These are phyloP conservation scores for Nemania serpens DNA, from an alignment of 2,329 filamentous ascomycete genomes.

Conservation along the genomic window DNA sequence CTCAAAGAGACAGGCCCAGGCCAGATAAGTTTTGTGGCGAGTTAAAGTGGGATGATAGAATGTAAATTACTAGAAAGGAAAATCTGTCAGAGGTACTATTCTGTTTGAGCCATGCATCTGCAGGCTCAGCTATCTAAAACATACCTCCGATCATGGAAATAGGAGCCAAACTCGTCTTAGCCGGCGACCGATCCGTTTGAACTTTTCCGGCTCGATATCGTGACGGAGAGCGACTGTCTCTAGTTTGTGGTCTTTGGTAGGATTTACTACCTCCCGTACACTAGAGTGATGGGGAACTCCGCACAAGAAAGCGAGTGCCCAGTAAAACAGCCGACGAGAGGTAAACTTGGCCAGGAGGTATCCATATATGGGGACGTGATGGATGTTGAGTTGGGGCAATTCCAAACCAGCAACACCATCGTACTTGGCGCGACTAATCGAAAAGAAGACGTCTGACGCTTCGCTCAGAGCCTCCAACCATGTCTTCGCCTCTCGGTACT, in stretches of 20 bases:
- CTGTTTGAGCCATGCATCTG: no score
- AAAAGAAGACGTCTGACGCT: conserved; percentile 50
- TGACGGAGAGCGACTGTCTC: conserved; percentile 46
- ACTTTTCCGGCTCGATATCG: conserved; percentile 41
- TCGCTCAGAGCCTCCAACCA: conserved; percentile 47
- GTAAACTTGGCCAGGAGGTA: conserved; percentile 53
- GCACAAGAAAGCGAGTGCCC: conserved; percentile 42
- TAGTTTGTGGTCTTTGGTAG: conserved; percentile 45
- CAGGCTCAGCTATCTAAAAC: conserved; percentile 6
- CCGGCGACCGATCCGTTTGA: conserved; percentile 37
- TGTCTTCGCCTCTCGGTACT: conserved; percentile 42
- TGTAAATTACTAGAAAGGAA: no score
- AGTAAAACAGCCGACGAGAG: conserved; percentile 49
- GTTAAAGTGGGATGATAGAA: no score
- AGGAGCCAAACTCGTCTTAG: conserved; percentile 15
- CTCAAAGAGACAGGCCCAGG: no score
- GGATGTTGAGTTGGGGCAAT: conserved; percentile 34
- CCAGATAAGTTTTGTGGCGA: no score
- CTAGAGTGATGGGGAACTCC: conserved; percentile 26
- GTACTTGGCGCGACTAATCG: conserved; percentile 43
- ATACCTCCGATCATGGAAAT: conserved; percentile 9
- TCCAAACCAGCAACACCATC: conserved; percentile 37
- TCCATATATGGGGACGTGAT: conserved; percentile 40
- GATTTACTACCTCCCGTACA: conserved; percentile 52
- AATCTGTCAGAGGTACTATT: no score